phyloP scores from a whole-genome alignment of 2,329 filamentous ascomycete species.

The Drechslera avenae region DNA sequence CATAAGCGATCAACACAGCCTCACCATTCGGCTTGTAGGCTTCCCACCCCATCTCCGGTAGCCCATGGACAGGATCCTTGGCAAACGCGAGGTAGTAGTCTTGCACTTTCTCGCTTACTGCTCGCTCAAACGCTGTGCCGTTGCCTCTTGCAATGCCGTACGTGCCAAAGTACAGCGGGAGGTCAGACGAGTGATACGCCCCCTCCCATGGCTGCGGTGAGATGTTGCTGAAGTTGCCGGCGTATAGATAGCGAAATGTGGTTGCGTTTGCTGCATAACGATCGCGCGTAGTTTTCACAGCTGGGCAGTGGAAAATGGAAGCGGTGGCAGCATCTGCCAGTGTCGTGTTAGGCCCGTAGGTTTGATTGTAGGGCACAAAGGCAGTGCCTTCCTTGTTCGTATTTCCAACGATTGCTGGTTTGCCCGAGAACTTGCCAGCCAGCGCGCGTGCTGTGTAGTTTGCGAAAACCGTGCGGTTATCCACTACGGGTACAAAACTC shows the following conservation, averaged over 20 bases:
- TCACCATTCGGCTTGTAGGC: conserved; percentile 34
- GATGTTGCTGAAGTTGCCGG: conserved; percentile 46
- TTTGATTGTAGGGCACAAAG: conserved; percentile 40
- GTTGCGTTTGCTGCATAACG: conserved; percentile 30
- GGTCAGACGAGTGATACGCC: conserved; percentile 45
- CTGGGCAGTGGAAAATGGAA: conserved; percentile 38
- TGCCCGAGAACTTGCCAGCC: conserved; percentile 33
- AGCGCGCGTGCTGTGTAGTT: conserved; percentile 43
- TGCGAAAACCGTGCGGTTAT: conserved; percentile 41
- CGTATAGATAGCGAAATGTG: conserved; percentile 48
- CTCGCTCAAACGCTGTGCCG: conserved; percentile 36
- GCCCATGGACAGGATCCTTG: conserved; percentile 35
- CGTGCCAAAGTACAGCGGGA: conserved; percentile 46
- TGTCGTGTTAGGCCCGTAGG: conserved; percentile 32
- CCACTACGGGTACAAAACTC: conserved; percentile 35
- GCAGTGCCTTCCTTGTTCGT: conserved; percentile 43
- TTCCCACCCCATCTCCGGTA: conserved; percentile 42
- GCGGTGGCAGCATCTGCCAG: conserved; percentile 29
- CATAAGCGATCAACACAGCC: conserved; percentile 29
- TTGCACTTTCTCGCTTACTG: conserved; percentile 45
- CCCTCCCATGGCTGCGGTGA: conserved; percentile 43
- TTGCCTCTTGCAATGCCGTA: conserved; percentile 33
- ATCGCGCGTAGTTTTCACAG: conserved; percentile 32
- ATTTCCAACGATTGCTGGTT: conserved; percentile 47
- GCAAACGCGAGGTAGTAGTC: conserved; percentile 47